Evolutionary conservation across 257 asterid genomes (phyloP), one percentile per base, ranked within the genome.

Genomic region (Thymus quinquecostatus): DNA sequence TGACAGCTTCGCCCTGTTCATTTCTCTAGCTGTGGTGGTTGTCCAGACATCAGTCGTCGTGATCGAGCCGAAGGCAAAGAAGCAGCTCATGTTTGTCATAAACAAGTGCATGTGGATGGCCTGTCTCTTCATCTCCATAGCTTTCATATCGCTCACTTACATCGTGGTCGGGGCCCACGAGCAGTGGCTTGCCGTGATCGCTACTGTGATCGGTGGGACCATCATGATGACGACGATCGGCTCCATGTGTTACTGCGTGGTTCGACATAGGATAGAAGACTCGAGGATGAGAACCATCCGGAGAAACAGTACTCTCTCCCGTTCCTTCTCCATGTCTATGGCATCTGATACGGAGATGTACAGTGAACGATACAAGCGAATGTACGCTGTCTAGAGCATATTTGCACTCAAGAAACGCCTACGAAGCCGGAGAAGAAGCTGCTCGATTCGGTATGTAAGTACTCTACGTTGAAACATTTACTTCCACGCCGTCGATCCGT

Each of bases 81-180:
- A 82, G 63, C 96, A 94, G 36, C 95, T 94, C 50, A 86, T 91
- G 96, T 94, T 88, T 68, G 89, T 92, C 34, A 91, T 94, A 78
- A 91, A 94, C 93, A 94, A 91, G 88, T 93, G 91, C 64, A 91
- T 94, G 99, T 91, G 99, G 99, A 71, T 72, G 38, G 99, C 98
- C 11, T 91, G 99, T 61, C 88, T 89, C 45, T 91, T 82, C 82
- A 94, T 94, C 10, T 94, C 97, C 1, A 55, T 94, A 8, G 81
- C 97, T 10, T 93, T 91, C 51, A 89, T 93, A 50, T 86, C 98
- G 2, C 96, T 93, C 58, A 77, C 96, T 0, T 94, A 94, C 28
- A 84, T 94, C 14, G 99, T 94, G 12, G 97, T 91, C 27, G 99
- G 99, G 27, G 30, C 73, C 7, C 86, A 82, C 13, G 92, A 94